These are phyloP conservation scores for Solanum chaucha DNA, from an alignment of 257 asterid species.

Conservation along the genomic window DNA sequence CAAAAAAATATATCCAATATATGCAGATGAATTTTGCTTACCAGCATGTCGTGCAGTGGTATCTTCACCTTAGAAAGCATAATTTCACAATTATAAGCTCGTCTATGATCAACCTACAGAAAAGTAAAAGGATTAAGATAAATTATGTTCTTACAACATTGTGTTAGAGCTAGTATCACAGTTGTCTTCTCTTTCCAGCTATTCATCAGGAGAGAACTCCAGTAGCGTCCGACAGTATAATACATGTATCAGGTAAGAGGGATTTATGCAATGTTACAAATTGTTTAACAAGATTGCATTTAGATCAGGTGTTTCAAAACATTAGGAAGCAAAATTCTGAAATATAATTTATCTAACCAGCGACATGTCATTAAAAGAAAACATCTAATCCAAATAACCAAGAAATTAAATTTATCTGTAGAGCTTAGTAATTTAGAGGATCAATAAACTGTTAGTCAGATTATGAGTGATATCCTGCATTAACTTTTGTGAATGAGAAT, in stretches of 20 bases:
- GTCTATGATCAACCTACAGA: constrained; percentile 70
- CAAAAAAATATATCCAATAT: background rate
- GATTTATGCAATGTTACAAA: background rate
- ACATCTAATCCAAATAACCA: background rate
- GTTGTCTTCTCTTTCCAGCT: background rate
- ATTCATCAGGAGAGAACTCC: background rate
- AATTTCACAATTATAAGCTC: constrained; percentile 90
- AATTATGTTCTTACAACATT: background rate
- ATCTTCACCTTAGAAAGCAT: constrained; percentile 88
- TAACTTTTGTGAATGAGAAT: background rate
- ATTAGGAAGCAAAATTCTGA: background rate
- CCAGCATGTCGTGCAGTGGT: constrained; percentile 46
- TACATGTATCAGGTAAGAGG: background rate
- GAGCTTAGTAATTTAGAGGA: background rate
- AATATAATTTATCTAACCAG: background rate
- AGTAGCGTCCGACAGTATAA: background rate
- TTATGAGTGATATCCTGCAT: background rate
- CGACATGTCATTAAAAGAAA: background rate
- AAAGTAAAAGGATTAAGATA: background rate
- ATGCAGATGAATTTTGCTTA: background rate
- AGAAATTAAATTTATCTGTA: background rate
- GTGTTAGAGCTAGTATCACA: background rate
- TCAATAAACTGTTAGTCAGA: background rate
- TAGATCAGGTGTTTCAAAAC: background rate
- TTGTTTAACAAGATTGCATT: background rate